A percentile compares a stretch with the other conserved stretches of the same genome.
phyloP scores from a whole-genome alignment of 1,284 basidiomycete genomes.

The Cronartium quercuum region DNA sequence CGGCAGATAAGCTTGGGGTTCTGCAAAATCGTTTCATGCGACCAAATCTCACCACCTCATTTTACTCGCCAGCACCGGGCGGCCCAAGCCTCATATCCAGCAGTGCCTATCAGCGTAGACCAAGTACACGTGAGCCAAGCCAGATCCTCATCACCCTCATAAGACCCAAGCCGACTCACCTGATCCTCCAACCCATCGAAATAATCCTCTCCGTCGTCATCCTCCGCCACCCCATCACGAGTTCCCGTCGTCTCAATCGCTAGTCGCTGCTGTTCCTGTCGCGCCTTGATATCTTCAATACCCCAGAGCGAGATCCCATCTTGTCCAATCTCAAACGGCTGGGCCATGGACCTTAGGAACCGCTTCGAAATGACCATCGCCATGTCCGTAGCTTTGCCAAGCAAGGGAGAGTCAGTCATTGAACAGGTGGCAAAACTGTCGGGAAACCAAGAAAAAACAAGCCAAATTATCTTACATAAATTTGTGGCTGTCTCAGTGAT shows the following conservation, averaged over 20 bases:
- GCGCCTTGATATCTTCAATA: slow-evolving; percentile 70
- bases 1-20: no score
- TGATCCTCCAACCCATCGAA: slow-evolving; percentile 41
- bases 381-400: slow-evolving; percentile 73
- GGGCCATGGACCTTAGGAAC: slow-evolving; percentile 96
- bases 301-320: slow-evolving; percentile 94
- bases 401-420: neutral
- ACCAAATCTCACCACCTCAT: no score
- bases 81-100: slow-evolving; percentile 37
- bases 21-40: no score
- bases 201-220: slow-evolving; percentile 30
- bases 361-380: slow-evolving; percentile 89
- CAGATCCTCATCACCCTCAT: neutral
- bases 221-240: slow-evolving; percentile 24
- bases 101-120: slow-evolving; percentile 1
- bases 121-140: neutral
- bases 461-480: slow-evolving; percentile 54
- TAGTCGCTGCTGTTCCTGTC: slow-evolving; percentile 68
- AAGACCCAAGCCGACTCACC: slow-evolving; percentile 9
- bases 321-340: slow-evolving; percentile 89
- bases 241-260: slow-evolving; percentile 44
- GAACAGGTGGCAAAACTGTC: neutral
- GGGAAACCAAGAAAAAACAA: neutral
- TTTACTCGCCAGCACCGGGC: neutral
- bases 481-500: slow-evolving; percentile 96